Conservation (phyloP, 2,329 filamentous ascomycete species). For the Penicillium fuscoglaucum region DNA sequence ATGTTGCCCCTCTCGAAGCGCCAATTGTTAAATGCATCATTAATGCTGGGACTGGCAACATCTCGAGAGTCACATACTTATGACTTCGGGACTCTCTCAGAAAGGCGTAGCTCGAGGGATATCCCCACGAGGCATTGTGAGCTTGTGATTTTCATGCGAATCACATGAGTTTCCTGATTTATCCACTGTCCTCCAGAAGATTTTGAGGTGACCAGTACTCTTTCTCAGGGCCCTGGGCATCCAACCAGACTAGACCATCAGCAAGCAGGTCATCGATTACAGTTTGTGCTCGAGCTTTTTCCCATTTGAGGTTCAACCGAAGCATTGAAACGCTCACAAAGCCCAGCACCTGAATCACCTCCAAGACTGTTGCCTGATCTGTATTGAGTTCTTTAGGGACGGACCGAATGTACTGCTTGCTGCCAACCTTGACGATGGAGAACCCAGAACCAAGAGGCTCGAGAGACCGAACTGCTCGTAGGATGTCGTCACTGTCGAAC, state of each 20-base stretch:
- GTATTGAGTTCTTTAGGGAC: slow-evolving; percentile 93
- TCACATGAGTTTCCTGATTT: slow-evolving; percentile 14
- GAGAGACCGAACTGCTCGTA: slow-evolving; percentile 83
- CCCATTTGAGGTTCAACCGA: slow-evolving; percentile 82
- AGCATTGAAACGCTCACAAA: slow-evolving; percentile 90
- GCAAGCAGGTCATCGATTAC: slow-evolving; percentile 86
- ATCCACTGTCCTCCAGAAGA: slow-evolving; percentile 45
- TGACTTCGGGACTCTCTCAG: neutral
- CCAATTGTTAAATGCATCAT: neutral
- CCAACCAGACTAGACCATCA: slow-evolving; percentile 91
- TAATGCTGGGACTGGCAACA: neutral
- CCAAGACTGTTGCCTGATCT: slow-evolving; percentile 88
- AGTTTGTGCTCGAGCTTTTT: slow-evolving; percentile 78
- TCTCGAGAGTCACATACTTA: neutral
- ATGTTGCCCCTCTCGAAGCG: neutral
- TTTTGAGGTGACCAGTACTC: slow-evolving; percentile 76
- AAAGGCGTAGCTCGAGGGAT: neutral
- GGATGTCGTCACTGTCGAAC: slow-evolving; percentile 71
- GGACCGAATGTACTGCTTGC: slow-evolving; percentile 82
- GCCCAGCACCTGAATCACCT: slow-evolving; percentile 84
- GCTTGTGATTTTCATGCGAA: neutral
- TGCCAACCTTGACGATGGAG: slow-evolving; percentile 78
- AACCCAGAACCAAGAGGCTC: slow-evolving; percentile 87
- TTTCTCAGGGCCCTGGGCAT: slow-evolving; percentile 78
- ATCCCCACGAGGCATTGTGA: neutral